Evolutionary conservation across 345 rosid species (phyloP), one percentile per base, ranked within the genome.

Genomic region (Citropsis articulata): DNA sequence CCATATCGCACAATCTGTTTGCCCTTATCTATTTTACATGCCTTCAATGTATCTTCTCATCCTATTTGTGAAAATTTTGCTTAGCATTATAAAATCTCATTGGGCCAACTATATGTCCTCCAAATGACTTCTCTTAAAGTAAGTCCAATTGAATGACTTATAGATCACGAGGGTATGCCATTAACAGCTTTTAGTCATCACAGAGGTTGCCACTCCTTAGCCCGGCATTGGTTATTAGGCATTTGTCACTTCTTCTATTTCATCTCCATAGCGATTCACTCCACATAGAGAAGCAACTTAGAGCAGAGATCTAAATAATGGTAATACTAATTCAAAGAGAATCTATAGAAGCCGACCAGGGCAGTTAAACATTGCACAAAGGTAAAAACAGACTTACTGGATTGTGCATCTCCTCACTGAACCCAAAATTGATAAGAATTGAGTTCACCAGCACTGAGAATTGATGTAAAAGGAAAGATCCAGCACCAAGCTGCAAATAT

Each of bases 341-440:
- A 28, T n/a, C 61, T 30, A 24, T 3, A n/a, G 69, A 66, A 48
- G 27, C 57, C 9, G 25, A 30, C 12, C 3, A 75, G 8, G 33
- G n/a, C 35, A 53, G 71, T 75, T 64, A 30, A 13, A 28, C 16
- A 30, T 57, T 4, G 24, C 68, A 68, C 19, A 24, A 57, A 56
- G 21, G 31, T 8, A 69, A 69, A 55, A 28, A 21, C 42, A 67
- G 66, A 85, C 97, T 88, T 77, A 94, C 98, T 1, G 92, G 95
- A 83, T 91, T 91, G 86, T 94, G 94, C 98, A 97, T 92, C 78
- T 97, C 99, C 67, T 93, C 97, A 68, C 89, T 90, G 62, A 97
- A 81, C 69, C 98, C 98, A 42, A 97, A 93, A 71, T 81, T 97
- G 76, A 86, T 79, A 79, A 94, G 98, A 85, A 94, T 80, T 48